Conservation (phyloP, 768 basidiomycete genomes). For the Phlebiopsis gigantea region DNA sequence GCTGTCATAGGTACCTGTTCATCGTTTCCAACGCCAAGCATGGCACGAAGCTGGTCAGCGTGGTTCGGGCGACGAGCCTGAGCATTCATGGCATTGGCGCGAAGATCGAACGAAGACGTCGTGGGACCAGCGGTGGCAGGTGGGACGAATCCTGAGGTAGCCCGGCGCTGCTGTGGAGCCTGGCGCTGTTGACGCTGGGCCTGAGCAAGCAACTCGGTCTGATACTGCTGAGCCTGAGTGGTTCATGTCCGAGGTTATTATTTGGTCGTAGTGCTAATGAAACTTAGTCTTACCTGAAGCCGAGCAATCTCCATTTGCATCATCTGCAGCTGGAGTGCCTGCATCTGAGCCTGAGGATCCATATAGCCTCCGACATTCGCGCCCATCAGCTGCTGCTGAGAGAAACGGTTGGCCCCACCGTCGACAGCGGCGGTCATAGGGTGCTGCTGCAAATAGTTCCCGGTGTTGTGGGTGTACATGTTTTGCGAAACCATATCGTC, state of each 20-base stretch:
- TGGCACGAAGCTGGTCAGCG: slow-evolving; percentile 59
- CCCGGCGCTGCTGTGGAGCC: slow-evolving; percentile 40
- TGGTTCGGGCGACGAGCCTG: slow-evolving; percentile 67
- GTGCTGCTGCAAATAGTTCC: slow-evolving; percentile 32
- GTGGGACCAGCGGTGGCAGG: slow-evolving; percentile 75
- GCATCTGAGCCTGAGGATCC: slow-evolving; percentile 43
- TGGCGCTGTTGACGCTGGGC: slow-evolving; percentile 50
- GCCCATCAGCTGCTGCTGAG: slow-evolving; percentile 54
- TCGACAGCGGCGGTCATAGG: slow-evolving; percentile 74
- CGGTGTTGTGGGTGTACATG: slow-evolving; percentile 41
- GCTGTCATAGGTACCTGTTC: slow-evolving; percentile 80
- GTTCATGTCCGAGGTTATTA: slow-evolving; percentile 24
- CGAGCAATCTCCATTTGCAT: slow-evolving; percentile 79
- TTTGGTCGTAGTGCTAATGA: slow-evolving; percentile 2
- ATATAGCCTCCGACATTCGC: slow-evolving; percentile 48
- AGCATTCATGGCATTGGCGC: slow-evolving; percentile 46
- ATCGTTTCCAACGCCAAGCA: slow-evolving; percentile 46
- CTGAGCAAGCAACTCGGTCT: slow-evolving; percentile 64
- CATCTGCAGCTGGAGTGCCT: slow-evolving; percentile 77
- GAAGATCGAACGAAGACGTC: slow-evolving; percentile 58
- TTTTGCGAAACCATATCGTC: slow-evolving; percentile 49
- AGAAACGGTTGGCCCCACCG: slow-evolving; percentile 58
- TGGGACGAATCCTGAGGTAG: slow-evolving; percentile 42
- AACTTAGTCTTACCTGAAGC: slow-evolving; percentile 56
- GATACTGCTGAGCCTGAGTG: slow-evolving; percentile 71